Base-by-base conservation (phyloP, 1,139 yeast species). In the Pichia sp. region DNA sequence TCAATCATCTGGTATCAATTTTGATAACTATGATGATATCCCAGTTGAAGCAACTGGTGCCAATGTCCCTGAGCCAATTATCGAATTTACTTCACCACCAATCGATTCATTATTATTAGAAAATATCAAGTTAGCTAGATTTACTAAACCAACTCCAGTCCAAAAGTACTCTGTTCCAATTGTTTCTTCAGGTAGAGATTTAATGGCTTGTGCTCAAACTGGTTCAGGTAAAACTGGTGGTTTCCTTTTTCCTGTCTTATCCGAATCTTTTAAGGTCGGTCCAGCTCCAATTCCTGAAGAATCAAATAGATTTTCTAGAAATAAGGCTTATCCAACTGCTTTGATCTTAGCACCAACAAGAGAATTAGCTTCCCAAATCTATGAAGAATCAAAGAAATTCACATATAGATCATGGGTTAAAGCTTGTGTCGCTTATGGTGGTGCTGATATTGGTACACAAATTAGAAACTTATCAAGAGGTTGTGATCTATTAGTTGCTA, bases 181-280 rank as follows among this genome's bases (percentile, higher is more conserved):
- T 62, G 96, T 94, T 59, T 89, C 95, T 53, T 82, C 76, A 47
- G 95, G 96, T 62, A 84, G 98, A 74, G 99, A 92, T 72, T 82
- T 92, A 73, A 92, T 92, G 98, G 98, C 98, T 42, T 92, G 98
- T 82, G 98, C 98, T 56, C 98, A 92, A 76, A 92, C 98, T 61
- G 97, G 94, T 86, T 90, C 97, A 50, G 99, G 99, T 80, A 92
- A 92, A 76, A 92, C 99, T 67, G 97, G 98, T 77, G 99, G 98
- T 58, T 92, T 92, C 79, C 77, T 92, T 66, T 92, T 92, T 86
- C 99, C 99, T 58, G 96, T 94, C 52, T 78, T 92, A 61, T 85
- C 96, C 43, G 92, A 90, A 72, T 86, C 95, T 54, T 92, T 83
- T 72, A 73, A 79, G 68, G 80, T 76, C 62, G 99, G 99, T 43